Evolutionary conservation across 768 basidiomycete species (phyloP).

Genomic region (Lyophyllum semitale): DNA sequence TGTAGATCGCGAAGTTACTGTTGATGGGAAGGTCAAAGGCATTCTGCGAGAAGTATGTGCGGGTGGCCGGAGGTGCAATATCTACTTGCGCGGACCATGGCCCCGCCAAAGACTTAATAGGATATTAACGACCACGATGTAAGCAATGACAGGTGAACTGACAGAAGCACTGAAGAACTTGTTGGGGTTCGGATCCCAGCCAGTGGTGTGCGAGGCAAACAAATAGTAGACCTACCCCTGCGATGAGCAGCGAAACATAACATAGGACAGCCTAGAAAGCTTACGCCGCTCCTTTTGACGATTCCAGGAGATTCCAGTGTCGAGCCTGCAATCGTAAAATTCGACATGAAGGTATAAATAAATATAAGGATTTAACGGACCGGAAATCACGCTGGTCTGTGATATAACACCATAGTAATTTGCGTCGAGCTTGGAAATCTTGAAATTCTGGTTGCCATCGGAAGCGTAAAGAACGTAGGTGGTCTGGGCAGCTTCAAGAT

Average conservation of each 20-base stretch:
- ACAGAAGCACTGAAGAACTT: conserved; percentile 57
- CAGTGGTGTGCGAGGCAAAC: conserved; percentile 60
- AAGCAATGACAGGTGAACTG: conserved; percentile 13
- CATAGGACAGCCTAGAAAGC: neutral
- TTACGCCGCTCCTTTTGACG: conserved; percentile 55
- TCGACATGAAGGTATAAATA: neutral
- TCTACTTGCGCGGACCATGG: conserved; percentile 60
- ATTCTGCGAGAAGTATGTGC: conserved; percentile 67
- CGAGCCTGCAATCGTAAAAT: conserved; percentile 33
- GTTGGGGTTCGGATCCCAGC: conserved; percentile 65
- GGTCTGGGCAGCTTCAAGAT: conserved; percentile 39
- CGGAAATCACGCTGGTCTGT: conserved; percentile 44
- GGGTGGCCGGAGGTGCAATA: conserved; percentile 49
- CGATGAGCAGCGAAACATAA: neutral
- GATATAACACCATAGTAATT: conserved; percentile 60
- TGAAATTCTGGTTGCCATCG: conserved; percentile 71
- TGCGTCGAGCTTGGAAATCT: conserved; percentile 57
- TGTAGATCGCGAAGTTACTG: conserved; percentile 51
- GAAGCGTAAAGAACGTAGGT: conserved; percentile 66
- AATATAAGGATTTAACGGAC: conserved; percentile 25
- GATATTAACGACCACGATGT: neutral
- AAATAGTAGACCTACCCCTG: conserved; percentile 49
- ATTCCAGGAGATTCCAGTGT: conserved; percentile 66
- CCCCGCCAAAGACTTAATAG: conserved; percentile 48
- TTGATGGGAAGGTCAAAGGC: conserved; percentile 53